phyloP scores from a whole-genome alignment of 495 filamentous ascomycete species.

The Podospora pseudopauciseta region DNA sequence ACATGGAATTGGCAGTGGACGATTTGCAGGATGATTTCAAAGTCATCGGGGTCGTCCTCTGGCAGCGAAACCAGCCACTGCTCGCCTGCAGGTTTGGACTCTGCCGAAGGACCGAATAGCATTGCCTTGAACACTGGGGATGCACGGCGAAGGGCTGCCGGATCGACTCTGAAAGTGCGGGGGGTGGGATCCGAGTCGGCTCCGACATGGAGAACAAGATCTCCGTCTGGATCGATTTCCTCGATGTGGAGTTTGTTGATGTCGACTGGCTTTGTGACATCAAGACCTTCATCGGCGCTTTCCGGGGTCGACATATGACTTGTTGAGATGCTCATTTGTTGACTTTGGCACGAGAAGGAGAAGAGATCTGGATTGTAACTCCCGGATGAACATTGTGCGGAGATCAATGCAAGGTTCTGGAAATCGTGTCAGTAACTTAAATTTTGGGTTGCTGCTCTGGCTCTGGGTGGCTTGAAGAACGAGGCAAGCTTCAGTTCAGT shows the following conservation, averaged over 20 bases:
- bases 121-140: conserved; percentile 30
- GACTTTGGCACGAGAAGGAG: too few relatives aligned
- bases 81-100: neutral
- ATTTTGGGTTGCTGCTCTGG: too few relatives aligned
- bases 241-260: neutral
- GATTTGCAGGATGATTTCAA: neutral
- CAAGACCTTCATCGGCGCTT: too few relatives aligned
- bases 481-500: too few relatives aligned
- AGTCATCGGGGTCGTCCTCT: neutral
- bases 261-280: neutral
- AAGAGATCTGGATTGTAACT: too few relatives aligned
- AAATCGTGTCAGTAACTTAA: too few relatives aligned
- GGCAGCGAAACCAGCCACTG: neutral
- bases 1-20: neutral
- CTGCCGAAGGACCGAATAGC: neutral
- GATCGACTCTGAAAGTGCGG: conserved; percentile 25
- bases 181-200: neutral
- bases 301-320: too few relatives aligned
- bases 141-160: conserved; percentile 10
- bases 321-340: too few relatives aligned
- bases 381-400: too few relatives aligned
- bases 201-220: conserved; percentile 9
- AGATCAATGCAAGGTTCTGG: too few relatives aligned
- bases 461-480: too few relatives aligned
- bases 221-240: conserved; percentile 7